A percentile compares a stretch with the other conserved stretches of the same genome.
These are phyloP conservation scores for Cryptococcus sp. DNA, from an alignment of 1,284 basidiomycete species.

Conservation along the genomic window DNA sequence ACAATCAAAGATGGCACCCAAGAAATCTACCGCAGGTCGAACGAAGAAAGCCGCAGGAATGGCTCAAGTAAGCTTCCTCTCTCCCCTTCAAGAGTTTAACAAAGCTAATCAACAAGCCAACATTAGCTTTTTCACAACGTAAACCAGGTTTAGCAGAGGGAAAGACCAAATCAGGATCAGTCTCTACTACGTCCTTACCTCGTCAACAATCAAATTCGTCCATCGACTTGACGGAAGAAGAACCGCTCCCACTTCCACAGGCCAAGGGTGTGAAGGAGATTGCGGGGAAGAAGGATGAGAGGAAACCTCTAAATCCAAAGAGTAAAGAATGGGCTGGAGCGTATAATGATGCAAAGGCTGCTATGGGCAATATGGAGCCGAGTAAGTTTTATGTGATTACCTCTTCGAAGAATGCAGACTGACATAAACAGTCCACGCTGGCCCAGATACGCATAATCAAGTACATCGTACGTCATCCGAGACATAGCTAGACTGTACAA, in stretches of 20 bases:
- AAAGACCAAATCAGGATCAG: constrained; percentile 8
- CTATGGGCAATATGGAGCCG: constrained; percentile 57
- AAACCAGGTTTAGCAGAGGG: constrained; percentile 3
- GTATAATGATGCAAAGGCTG: constrained; percentile 53
- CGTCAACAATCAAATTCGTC: constrained; percentile 3
- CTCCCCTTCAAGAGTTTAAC: not conserved
- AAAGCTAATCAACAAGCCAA: constrained; percentile 8
- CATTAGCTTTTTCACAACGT: constrained; percentile 12
- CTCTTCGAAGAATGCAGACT: not conserved
- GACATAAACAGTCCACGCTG: constrained; percentile 32
- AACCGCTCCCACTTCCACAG: not conserved
- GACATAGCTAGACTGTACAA: not conserved
- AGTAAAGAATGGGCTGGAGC: constrained; percentile 55
- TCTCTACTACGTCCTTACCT: not conserved
- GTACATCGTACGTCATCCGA: constrained; percentile 37
- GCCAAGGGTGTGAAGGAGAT: not conserved
- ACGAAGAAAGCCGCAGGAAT: not conserved
- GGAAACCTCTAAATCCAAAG: constrained; percentile 11
- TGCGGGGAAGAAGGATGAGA: not conserved
- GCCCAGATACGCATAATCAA: constrained; percentile 39
- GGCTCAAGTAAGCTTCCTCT: not conserved
- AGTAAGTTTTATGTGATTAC: constrained; percentile 54
- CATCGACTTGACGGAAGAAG: not conserved
- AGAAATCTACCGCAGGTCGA: not conserved
- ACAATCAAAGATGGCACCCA: not conserved